These are phyloP conservation scores for Zizania palustris DNA, from an alignment of 202 grass and related monocot genomes.

Conservation along the genomic window DNA sequence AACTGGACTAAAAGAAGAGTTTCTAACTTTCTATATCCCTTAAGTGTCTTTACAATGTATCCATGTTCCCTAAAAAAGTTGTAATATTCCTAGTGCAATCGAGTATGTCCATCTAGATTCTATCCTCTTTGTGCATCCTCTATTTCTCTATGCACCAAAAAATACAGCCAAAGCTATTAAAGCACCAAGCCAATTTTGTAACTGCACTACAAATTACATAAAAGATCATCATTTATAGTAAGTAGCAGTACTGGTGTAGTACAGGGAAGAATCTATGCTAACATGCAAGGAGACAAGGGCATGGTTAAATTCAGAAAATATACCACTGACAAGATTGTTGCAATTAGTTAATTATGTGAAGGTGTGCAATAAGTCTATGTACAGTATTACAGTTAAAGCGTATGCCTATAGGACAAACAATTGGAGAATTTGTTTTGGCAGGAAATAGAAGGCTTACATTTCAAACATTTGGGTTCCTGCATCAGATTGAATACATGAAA, in stretches of 20 bases:
- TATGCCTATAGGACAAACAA: conserved; percentile 18
- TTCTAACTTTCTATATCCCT: conserved; percentile 15
- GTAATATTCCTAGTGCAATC: background rate
- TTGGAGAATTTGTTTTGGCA: conserved; percentile 26
- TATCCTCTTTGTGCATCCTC: background rate
- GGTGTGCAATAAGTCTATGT: background rate
- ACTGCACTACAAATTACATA: background rate
- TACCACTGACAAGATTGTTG: conserved; percentile 21
- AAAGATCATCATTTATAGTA: background rate
- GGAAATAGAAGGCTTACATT: conserved; percentile 56
- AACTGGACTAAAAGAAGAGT: conserved; percentile 8
- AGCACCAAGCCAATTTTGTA: conserved; percentile 1
- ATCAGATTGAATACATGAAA: conserved; percentile 49
- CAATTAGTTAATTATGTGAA: conserved; percentile 20
- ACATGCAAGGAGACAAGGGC: conserved; percentile 1
- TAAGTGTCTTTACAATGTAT: background rate
- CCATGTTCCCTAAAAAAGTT: background rate
- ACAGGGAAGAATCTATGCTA: conserved; percentile 15
- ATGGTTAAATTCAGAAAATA: conserved; percentile 34
- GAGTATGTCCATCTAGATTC: conserved; percentile 17
- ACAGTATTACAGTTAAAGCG: background rate
- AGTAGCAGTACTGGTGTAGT: background rate
- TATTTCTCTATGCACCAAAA: background rate
- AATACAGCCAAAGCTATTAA: conserved; percentile 28
- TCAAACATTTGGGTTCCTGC: conserved; percentile 38